These are phyloP conservation scores for Immersiella caudata DNA, from an alignment of 495 filamentous ascomycete species.

Conservation along the genomic window DNA sequence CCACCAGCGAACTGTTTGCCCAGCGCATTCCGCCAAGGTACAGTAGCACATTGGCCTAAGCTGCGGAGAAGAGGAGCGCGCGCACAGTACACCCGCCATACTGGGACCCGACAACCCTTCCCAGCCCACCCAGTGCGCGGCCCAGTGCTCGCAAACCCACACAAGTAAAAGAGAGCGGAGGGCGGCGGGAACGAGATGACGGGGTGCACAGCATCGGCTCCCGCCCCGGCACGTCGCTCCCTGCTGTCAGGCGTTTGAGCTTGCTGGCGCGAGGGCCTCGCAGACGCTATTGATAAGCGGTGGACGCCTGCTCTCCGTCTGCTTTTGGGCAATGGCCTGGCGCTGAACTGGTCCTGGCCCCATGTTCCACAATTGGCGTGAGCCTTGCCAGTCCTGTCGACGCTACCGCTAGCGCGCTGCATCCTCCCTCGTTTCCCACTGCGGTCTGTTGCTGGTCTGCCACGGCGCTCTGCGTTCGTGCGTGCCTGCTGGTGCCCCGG, in stretches of 20 bases:
- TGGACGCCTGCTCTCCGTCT: conserved; percentile 18
- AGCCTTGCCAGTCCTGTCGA: conserved; percentile 36
- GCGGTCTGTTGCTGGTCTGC: conserved; percentile 20
- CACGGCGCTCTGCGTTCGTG: conserved; percentile 9
- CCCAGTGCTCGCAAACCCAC: no score
- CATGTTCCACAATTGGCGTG: conserved; percentile 33
- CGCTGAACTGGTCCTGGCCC: conserved; percentile 1
- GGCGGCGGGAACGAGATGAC: not conserved
- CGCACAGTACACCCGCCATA: not conserved
- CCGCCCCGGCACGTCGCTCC: conserved; percentile 9
- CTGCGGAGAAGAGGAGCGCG: not conserved
- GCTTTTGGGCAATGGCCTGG: not conserved
- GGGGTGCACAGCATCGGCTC: conserved; percentile 1
- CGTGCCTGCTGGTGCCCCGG: conserved; percentile 8
- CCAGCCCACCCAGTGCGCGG: not conserved
- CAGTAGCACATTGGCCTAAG: not conserved
- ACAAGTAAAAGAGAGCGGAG: not conserved
- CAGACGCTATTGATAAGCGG: conserved; percentile 34
- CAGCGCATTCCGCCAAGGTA: not conserved
- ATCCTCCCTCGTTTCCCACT: conserved; percentile 38
- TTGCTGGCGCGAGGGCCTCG: not conserved
- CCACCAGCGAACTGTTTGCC: conserved; percentile 2
- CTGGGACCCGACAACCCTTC: not conserved
- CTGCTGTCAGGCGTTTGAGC: conserved; percentile 8
- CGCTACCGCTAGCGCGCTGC: conserved; percentile 41